Evolutionary conservation across 345 rosid genomes (phyloP), one percentile per base, ranked within the genome.

Genomic region (Turritis glabra): DNA sequence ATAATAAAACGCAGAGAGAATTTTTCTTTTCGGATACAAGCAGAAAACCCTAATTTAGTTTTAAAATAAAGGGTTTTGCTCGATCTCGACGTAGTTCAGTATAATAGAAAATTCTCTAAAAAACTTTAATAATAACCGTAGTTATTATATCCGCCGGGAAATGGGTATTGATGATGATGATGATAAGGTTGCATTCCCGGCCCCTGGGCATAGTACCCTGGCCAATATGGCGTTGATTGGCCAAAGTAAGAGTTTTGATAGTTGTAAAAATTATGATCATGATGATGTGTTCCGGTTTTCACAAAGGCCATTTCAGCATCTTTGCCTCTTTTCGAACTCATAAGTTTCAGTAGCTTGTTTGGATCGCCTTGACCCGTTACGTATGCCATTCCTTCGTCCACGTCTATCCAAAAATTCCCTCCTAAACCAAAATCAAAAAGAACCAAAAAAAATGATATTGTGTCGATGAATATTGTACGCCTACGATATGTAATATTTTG

Each of bases 371-470:
- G 64, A 17, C 79, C 79, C 47, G 79, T 60, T 8, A 69, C 71
- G 5, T 76, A 69, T 43, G 75, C 71, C 58, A 76, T 69, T 76
- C 80, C 80, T 69, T 76, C 80, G 32, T 76, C 80, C 25, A 69
- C 69, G 8, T 76, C 75, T 62, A 76, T 76, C 70, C 69, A 52
- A 69, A 76, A 69, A 22, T 76, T 44, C 7, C 75, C 79, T 61
- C 75, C 79, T 76, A 61, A 1, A 51, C 33, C 17, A 33, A 11
- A 26, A 4, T 15, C 33, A 21, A 25, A 38, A 53, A 22, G 2
- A 18, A 37, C 2, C 2, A 29, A 32, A 17, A 3, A 47, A 5
- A 3, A 13, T 13, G 47, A 30, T 33, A 53, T 17, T 55, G 56
- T 11, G 29, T 52, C 33, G 2, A 40, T 2, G 8, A 48, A 15